Evolutionary conservation across 2,329 filamentous ascomycete species (phyloP).

Genomic region (Stemphylium vesicarium): DNA sequence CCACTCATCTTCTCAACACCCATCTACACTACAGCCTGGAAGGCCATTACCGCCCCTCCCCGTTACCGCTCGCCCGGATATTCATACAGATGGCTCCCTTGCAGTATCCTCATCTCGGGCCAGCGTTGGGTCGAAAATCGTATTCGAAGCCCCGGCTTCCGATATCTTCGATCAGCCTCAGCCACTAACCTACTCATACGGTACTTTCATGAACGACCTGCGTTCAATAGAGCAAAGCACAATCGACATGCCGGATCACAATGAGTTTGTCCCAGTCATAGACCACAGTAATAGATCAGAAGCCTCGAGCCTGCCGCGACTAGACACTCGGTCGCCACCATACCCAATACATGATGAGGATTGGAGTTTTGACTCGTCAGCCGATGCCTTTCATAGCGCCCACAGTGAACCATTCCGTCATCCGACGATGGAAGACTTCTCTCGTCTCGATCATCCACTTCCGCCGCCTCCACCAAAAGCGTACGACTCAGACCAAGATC

Average conservation of each 20-base stretch:
- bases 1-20: neutral
- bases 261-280: neutral
- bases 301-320: neutral
- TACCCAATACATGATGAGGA: conserved; percentile 3
- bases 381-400: neutral
- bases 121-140: neutral
- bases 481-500: conserved; percentile 9
- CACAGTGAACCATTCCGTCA: neutral
- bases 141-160: neutral
- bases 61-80: neutral
- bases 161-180: neutral
- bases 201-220: neutral
- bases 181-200: neutral
- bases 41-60: neutral
- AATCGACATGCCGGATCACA: conserved; percentile 7
- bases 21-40: neutral
- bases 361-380: neutral
- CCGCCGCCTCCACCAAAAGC: neutral
- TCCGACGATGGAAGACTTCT: conserved; percentile 8
- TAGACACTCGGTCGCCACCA: neutral
- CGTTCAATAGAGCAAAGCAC: neutral
- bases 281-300: neutral
- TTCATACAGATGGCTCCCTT: neutral
- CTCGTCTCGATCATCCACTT: neutral
- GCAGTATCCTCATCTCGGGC: neutral